Evolutionary conservation across 2,329 filamentous ascomycete species (phyloP), one percentile per base, ranked within the genome.

Genomic region (Endoconidiophora polonica): DNA sequence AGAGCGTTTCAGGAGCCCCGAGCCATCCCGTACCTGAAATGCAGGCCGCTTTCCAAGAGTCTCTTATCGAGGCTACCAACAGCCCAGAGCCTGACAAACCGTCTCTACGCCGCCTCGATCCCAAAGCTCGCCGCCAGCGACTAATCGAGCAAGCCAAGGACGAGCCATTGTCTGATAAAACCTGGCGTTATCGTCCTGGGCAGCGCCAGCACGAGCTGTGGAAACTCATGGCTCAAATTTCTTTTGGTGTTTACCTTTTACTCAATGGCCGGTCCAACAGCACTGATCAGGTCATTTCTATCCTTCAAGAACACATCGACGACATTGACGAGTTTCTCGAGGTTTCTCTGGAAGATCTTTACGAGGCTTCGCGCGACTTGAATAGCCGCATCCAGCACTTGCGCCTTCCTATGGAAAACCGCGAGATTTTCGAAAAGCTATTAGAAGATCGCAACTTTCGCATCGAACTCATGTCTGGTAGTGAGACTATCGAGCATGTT

Each of bases 261-360:
- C 77, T 93, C 50, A 81, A 88, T 59, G 79, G 81, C 54, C 77
- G 93, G 62, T 88, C 91, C 48, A 94, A 90, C 64, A 93, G 86
- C 57, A 84, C 94, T 57, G 73, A 79, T 33, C 85, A 94, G 61
- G 90, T 95, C 10, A 81, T 94, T 55, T 79, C 74, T 56, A 96
- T 96, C 48, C 71, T 96, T 50, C 86, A 95, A 60, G 79, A 77
- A 12, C 90, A 96, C 63, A 91, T 96, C 54, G 85, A 94, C 60
- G 90, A 96, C 63, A 77, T 96, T 26, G 91, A 96, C 63, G 81
- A 83, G 58, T 95, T 94, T 59, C 69, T 96, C 33, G 86, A 94
- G 62, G 78, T 83, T 16, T 83, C 86, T 0, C 77, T 86, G 41
- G 87, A 94, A 58, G 90, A 95, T 61, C 79, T 95, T 47, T 75